Percentiles rank a stretch among this genome's conserved stretches.
Conservation (phyloP, 257 asterid genomes). For the Lavandula angustifolia region DNA sequence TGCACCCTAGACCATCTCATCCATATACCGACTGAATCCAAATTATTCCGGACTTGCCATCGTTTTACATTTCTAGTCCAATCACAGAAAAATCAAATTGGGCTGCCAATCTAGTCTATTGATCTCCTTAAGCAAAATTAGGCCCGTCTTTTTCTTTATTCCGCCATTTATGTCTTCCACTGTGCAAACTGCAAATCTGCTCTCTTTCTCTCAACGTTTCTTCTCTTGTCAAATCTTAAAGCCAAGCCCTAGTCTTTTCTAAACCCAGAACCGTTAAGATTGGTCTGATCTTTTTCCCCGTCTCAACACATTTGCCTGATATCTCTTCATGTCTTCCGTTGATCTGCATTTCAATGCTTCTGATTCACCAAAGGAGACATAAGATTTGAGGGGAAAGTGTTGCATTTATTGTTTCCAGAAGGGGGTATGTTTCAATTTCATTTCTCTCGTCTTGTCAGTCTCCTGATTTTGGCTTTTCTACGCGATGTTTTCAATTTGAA, state of each 20-base stretch:
- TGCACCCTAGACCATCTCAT: too few species aligned
- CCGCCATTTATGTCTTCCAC: slow-evolving; percentile 32
- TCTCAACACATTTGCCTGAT: not conserved
- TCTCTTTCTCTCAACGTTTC: slow-evolving; percentile 26
- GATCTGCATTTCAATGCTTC: slow-evolving; percentile 49
- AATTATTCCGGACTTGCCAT: too few species aligned
- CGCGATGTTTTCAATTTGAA: slow-evolving; percentile 19
- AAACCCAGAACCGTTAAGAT: slow-evolving; percentile 37
- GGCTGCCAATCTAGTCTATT: slow-evolving; percentile 14
- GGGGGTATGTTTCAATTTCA: slow-evolving; percentile 44
- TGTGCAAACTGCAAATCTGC: slow-evolving; percentile 36
- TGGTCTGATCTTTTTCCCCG: slow-evolving; percentile 24
- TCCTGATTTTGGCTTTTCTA: not conserved
- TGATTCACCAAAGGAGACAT: slow-evolving; percentile 41
- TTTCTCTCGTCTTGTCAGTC: slow-evolving; percentile 16
- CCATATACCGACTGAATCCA: too few species aligned
- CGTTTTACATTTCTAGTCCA: too few species aligned
- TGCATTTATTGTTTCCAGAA: slow-evolving; percentile 34
- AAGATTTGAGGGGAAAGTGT: slow-evolving; percentile 31
- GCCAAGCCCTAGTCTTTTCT: slow-evolving; percentile 43
- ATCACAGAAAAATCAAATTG: not conserved
- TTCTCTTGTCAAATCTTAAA: slow-evolving; percentile 38
- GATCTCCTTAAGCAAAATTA: slow-evolving; percentile 20
- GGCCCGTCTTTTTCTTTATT: slow-evolving; percentile 38
- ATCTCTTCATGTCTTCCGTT: slow-evolving; percentile 10